These are phyloP conservation scores for Tylopilus orsonianus DNA, from an alignment of 1,284 basidiomycete genomes.

Conservation along the genomic window DNA sequence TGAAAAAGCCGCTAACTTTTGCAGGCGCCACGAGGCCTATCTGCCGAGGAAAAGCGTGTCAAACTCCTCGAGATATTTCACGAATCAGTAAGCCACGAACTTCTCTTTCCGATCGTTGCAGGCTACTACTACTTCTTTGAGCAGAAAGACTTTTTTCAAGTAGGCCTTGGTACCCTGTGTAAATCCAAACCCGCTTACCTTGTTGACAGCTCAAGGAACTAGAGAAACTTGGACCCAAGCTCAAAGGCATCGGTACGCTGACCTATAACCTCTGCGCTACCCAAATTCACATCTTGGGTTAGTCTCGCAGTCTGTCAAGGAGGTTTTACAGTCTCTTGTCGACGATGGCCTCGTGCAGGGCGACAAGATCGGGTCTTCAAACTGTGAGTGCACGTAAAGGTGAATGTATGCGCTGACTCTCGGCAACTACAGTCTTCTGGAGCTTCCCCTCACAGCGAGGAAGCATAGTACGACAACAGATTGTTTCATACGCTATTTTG, in stretches of 20 bases:
- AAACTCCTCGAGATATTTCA: conserved; percentile 87
- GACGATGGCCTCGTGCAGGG: conserved; percentile 79
- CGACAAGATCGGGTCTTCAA: conserved; percentile 91
- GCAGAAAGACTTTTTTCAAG: conserved; percentile 87
- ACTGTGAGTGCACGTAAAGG: conserved; percentile 57
- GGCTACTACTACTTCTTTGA: conserved; percentile 12
- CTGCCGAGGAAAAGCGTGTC: conserved; percentile 77
- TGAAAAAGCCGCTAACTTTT: conserved; percentile 6
- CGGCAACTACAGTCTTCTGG: conserved; percentile 74
- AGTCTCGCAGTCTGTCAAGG: conserved; percentile 89
- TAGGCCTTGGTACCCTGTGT: neutral
- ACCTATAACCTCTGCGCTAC: too few species aligned
- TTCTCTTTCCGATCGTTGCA: neutral
- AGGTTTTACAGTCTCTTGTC: conserved; percentile 80
- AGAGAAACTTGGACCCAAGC: conserved; percentile 80
- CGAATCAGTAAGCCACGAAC: conserved; percentile 61
- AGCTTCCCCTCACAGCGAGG: conserved; percentile 87
- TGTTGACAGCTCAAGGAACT: conserved; percentile 74
- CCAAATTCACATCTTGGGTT: neutral
- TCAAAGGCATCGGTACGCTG: conserved; percentile 79
- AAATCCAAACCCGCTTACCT: neutral
- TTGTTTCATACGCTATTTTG: neutral
- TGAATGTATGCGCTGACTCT: conserved; percentile 36
- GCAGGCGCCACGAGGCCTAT: conserved; percentile 75
- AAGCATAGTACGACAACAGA: conserved; percentile 52